Conservation (phyloP, 345 rosid species). For the Eucalyptus marginata region DNA sequence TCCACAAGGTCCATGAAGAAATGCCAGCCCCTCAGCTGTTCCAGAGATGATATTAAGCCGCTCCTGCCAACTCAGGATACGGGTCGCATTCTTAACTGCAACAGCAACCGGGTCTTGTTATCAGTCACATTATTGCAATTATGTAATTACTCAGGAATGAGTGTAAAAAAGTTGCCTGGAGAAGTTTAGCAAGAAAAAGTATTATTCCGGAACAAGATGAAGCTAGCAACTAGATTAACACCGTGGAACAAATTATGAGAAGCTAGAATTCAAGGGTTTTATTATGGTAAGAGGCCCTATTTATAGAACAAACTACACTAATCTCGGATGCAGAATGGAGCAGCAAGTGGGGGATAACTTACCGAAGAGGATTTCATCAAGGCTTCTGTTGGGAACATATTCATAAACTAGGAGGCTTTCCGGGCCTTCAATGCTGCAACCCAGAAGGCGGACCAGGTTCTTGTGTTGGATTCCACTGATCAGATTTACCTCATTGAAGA, state of each 20-base stretch:
- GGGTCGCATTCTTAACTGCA: neutral
- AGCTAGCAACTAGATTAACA: neutral
- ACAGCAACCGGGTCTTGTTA: neutral
- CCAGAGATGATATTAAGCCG: neutral
- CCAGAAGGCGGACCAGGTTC: constrained; percentile 7
- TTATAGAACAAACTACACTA: neutral
- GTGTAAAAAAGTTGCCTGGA: neutral
- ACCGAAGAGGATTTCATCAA: constrained; percentile 1
- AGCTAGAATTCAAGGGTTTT: neutral
- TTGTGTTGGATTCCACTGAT: constrained; percentile 9
- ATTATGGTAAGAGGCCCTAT: neutral
- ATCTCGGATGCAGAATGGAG: neutral
- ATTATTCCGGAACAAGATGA: neutral
- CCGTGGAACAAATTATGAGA: neutral
- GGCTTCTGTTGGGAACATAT: constrained; percentile 5
- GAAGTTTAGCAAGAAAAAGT: neutral
- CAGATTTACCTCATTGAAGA: constrained; percentile 10
- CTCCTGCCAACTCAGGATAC: neutral
- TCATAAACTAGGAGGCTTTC: constrained; percentile 10
- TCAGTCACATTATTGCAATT: neutral
- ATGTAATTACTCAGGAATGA: neutral
- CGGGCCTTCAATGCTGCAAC: constrained; percentile 14
- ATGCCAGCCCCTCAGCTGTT: constrained; percentile 7
- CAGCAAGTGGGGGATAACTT: neutral
- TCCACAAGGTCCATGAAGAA: constrained; percentile 1